These are phyloP conservation scores for Epichloe festucae DNA, from an alignment of 2,329 filamentous ascomycete genomes.

Conservation along the genomic window DNA sequence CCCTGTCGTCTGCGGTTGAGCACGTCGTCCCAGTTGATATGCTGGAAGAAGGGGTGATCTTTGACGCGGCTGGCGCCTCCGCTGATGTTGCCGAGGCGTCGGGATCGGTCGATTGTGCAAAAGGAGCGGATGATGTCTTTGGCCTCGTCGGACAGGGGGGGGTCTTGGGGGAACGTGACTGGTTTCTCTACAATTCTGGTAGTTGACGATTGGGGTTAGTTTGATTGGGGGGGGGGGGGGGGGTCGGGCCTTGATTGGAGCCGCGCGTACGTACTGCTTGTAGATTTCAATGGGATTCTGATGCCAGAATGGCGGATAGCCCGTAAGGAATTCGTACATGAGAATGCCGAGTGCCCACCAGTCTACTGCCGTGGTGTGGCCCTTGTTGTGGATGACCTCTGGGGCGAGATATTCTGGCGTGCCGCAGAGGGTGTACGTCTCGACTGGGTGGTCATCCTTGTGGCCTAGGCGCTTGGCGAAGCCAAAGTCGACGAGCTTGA, in stretches of 20 bases:
- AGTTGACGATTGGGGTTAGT: neutral
- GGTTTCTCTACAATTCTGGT: conserved; percentile 65
- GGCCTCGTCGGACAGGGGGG: conserved; percentile 49
- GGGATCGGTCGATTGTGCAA: conserved; percentile 67
- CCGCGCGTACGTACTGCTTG: conserved; percentile 43
- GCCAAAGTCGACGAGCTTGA: conserved; percentile 75
- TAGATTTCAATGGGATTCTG: conserved; percentile 81
- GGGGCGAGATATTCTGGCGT: conserved; percentile 76
- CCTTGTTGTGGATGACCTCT: conserved; percentile 75
- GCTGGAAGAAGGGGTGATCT: conserved; percentile 60
- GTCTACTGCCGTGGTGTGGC: conserved; percentile 63
- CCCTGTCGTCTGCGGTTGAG: conserved; percentile 50
- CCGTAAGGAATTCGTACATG: conserved; percentile 74
- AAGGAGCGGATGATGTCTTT: conserved; percentile 64
- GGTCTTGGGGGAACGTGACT: conserved; percentile 55
- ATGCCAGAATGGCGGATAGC: conserved; percentile 79
- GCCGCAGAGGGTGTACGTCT: conserved; percentile 74
- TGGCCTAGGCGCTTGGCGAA: conserved; percentile 68
- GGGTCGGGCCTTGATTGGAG: no score
- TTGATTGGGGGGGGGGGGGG: no score
- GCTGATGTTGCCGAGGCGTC: conserved; percentile 64
- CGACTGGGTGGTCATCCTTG: conserved; percentile 35
- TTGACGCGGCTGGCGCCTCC: conserved; percentile 63
- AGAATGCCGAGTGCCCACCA: conserved; percentile 82
- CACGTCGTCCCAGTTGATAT: conserved; percentile 62